Percentiles rank a stretch among this genome's conserved stretches.
Evolutionary conservation across 495 filamentous ascomycete species (phyloP).

Genomic region (Cenococcum geophilum): DNA sequence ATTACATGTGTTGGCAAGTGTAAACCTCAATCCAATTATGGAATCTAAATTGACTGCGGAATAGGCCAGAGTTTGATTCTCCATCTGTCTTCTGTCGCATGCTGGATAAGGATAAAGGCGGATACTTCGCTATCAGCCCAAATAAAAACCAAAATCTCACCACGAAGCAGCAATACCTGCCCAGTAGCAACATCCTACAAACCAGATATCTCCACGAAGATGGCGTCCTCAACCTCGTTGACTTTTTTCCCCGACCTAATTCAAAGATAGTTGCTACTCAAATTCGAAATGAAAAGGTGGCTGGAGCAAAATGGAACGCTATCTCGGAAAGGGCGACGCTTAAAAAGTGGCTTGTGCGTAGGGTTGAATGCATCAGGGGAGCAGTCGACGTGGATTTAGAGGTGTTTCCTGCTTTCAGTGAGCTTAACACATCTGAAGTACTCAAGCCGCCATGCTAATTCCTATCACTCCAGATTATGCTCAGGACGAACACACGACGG

Average conservation of each 20-base stretch:
- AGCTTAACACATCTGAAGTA: not conserved
- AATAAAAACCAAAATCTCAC: conserved; percentile 44
- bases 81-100: conserved; percentile 44
- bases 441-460: not conserved
- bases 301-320: not conserved
- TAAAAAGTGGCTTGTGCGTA: conserved; percentile 53
- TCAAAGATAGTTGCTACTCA: conserved; percentile 26
- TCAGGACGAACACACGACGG: conserved; percentile 49
- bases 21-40: not conserved
- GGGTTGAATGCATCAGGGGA: conserved; percentile 63
- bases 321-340: conserved; percentile 19
- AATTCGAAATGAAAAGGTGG: not conserved
- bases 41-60: not conserved
- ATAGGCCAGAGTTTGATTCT: conserved; percentile 33
- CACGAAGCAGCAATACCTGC: conserved; percentile 65
- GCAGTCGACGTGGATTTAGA: conserved; percentile 56
- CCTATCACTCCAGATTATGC: conserved; percentile 44
- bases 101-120: conserved; percentile 64
- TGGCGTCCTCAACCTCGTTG: conserved; percentile 61
- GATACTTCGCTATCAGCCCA: conserved; percentile 59
- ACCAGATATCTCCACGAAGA: conserved; percentile 65
- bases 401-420: conserved; percentile 50
- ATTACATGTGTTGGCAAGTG: conserved; percentile 68
- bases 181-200: conserved; percentile 64
- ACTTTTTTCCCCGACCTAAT: conserved; percentile 64